Conservation (phyloP, 495 filamentous ascomycete genomes). For the Penicillium paxilli region DNA sequence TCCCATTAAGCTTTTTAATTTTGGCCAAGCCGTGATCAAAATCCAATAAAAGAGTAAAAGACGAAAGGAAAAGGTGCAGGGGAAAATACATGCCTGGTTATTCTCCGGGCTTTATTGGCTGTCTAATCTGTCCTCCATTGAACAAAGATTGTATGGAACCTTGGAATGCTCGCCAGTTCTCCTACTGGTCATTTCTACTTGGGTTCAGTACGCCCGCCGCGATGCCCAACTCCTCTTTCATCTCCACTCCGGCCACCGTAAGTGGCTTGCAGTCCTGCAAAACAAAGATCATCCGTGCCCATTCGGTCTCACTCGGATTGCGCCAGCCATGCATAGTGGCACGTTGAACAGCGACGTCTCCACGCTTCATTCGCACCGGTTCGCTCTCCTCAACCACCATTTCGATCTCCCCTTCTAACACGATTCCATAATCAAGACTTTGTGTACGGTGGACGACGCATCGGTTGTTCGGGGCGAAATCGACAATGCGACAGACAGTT, state of each 20-base stretch:
- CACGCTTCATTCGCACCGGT: slow-evolving; percentile 63
- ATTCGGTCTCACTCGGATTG: slow-evolving; percentile 41
- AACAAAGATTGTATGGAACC: background rate
- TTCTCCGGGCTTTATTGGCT: background rate
- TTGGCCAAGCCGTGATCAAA: slow-evolving; percentile 72
- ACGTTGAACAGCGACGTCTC: slow-evolving; percentile 70
- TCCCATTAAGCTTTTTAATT: slow-evolving; percentile 52
- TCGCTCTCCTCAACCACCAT: slow-evolving; percentile 70
- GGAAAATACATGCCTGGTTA: background rate
- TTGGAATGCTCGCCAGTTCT: background rate
- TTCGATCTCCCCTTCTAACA: slow-evolving; percentile 75
- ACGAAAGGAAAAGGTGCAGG: background rate
- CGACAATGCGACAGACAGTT: slow-evolving; percentile 54
- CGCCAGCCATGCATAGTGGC: slow-evolving; percentile 50
- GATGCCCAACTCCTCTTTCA: slow-evolving; percentile 51
- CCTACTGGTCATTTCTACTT: slow-evolving; percentile 49
- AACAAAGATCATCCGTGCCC: slow-evolving; percentile 61
- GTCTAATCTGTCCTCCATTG: background rate
- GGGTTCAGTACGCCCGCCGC: slow-evolving; percentile 18
- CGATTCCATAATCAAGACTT: slow-evolving; percentile 72
- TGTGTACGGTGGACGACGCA: slow-evolving; percentile 69
- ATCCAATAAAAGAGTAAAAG: slow-evolving; percentile 29
- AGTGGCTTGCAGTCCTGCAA: slow-evolving; percentile 50
- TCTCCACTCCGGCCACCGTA: slow-evolving; percentile 36
- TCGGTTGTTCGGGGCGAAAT: slow-evolving; percentile 64